Base-by-base conservation (phyloP, 2,329 filamentous ascomycete species). In the Verticillium nubilum region DNA sequence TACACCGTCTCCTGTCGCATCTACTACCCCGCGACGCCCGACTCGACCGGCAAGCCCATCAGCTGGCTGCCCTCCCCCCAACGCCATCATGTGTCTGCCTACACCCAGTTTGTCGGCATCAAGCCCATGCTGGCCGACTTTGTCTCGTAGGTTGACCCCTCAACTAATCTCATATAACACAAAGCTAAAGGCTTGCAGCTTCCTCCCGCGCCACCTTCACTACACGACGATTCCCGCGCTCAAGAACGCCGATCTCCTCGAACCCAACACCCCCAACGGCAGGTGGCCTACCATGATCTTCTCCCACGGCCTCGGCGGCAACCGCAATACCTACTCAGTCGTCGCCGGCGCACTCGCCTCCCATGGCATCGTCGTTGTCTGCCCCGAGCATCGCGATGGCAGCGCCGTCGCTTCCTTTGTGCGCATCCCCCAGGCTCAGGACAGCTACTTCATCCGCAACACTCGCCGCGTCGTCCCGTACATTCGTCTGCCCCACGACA, bases 211-310 rank as follows among this genome's bases (percentile, higher is more conserved):
- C 62, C 81, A 92, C 37, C 79, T 94, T 1, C 85, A 91, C 70
- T 91, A 88, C 70, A 85, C 90, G 54, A 82, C 86, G 1, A 88
- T 94, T 27, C 90, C 90, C 5, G 89, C 85, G 27, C 80, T 86
- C 64, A 87, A 90, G 65, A 90, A 92, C 69, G 90, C 90, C 12
- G 78, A 81, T 5, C 73, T 93, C 7, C 80, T 86, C 69, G 61
- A 77, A 60, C 68, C 85, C 60, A 67, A 76, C 12, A 74, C 78
- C 3, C 68, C 76, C 4, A 74, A 76, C 60, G 76, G 79, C 59
- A 78, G 85, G 75, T 95, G 90, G 88, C 91, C 92, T 0, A 89
- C 91, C 0, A 86, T 92, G 77, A 79, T 96, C 63, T 96, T 96
- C 74, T 95, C 91, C 1, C 92, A 96, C 69, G 92, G 92, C 1